Evolutionary conservation across 1,284 basidiomycete species (phyloP), one percentile per base, ranked within the genome.

Genomic region (Tilletia caries): DNA sequence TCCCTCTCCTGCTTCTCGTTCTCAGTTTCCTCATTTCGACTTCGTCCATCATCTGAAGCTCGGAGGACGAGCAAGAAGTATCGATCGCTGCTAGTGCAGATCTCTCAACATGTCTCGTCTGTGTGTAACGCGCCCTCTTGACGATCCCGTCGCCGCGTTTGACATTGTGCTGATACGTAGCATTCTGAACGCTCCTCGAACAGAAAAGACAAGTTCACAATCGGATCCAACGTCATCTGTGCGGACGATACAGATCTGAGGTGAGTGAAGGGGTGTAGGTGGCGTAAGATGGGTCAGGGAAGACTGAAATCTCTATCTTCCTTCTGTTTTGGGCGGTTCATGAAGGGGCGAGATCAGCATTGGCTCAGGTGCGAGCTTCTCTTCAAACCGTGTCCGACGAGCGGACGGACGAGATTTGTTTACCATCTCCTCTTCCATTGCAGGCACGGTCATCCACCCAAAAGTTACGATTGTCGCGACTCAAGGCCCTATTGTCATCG

Each of bases 391-490:
- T 1, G 1, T 1, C 37, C 1, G 15, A 41, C 8, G 37, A 2
- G 37, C 8, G 37, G 37, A 6, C 2, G 1, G n/a, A n/a, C 62
- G n/a, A 18, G 50, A 10, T 1, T 1, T 37, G 20, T 54, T 43
- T 58, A 1, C 6, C 20, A 8, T 34, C 13, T 2, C 15, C n/a
- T 3, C 50, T 33, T 34, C 32, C 50, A 20, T 62, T 25, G 6
- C 54, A 64, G 25, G 75, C 34, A 91, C 91, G 1, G 90, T 97
- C 65, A 88, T 98, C n/a, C 95, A 98, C 76, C 95, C 95, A 0
- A 92, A 92, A 81, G 92, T 92, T 0, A 91, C 91, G 34, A 91
- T 98, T 73, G 90, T 94, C 72, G 93, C 93, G 6, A 88, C 92
- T 54, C 89, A 89, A 4, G 93, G 92, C 0, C 90, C 92, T 2